Evolutionary conservation across 2,329 filamentous ascomycete genomes (phyloP), one percentile per base, ranked within the genome.

Genomic region (Lizonia empirigonia): DNA sequence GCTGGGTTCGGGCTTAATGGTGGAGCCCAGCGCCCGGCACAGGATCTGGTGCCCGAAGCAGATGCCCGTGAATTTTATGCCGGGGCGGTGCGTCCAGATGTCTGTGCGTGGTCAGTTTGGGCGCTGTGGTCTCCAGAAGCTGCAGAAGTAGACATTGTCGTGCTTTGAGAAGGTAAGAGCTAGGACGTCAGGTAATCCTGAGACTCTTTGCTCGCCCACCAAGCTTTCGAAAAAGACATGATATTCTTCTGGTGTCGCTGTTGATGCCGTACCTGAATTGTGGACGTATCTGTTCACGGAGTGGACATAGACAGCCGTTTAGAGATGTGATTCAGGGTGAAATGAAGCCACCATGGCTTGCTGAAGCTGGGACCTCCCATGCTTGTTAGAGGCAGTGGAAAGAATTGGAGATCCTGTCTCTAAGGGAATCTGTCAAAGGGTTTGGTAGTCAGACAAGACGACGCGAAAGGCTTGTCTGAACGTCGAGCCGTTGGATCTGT

Each of bases 1-100:
- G 19, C 71, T 66, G 7, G 71, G 62, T 15, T 72, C 64, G 2
- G 71, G 64, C 22, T 71, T 63, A 13, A 80, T 70, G 12, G 58
- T 63, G 4, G 73, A 69, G 6, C 77, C 77, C 1, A 80, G 71
- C 2, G 72, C 67, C 16, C 77, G 75, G 22, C 71, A 75, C 10
- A 80, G 71, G 15, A 80, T 66, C 56, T 80, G 77, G 42, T 80
- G 77, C 13, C 77, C 77, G 50, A 80, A 80, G 51, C 77, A 80
- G 29, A 80, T 75, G 15, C 77, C 77, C 8, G 74, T 69, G 56
- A 78, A 78, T 26, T 78, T 77, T 37, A 84, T 79, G 16, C 81
- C 76, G 1, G 80, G 80, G 2, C 79, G 74, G 5, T 72, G 65
- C 6, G 68, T 64, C 81, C 81, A 85, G 4, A 84, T 60, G 24